A percentile compares a stretch with the other conserved stretches of the same genome.
Evolutionary conservation across 2,329 filamentous ascomycete species (phyloP).

Genomic region (Sporothrix brasiliensis): DNA sequence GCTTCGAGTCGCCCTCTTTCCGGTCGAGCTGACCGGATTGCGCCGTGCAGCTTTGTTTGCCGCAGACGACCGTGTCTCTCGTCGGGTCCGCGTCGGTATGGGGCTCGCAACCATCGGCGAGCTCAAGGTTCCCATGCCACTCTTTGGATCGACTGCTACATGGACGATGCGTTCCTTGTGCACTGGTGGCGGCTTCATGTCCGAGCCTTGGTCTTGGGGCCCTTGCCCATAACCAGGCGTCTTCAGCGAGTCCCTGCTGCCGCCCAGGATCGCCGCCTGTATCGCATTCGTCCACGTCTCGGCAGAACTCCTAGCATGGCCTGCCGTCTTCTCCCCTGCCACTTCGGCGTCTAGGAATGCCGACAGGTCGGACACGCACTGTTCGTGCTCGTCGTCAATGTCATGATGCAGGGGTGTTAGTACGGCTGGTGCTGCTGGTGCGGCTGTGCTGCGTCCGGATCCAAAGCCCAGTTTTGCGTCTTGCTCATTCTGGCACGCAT

Average conservation of each 20-base stretch:
- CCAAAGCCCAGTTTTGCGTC: background rate
- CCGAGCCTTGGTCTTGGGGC: background rate
- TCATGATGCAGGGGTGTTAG: background rate
- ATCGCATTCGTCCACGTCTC: background rate
- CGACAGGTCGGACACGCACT: slow-evolving; percentile 28
- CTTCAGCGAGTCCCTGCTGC: background rate
- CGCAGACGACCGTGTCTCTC: slow-evolving; percentile 1
- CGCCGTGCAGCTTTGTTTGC: background rate
- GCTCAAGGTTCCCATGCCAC: background rate
- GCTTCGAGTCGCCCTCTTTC: background rate
- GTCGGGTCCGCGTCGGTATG: slow-evolving; percentile 5
- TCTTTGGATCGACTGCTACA: slow-evolving; percentile 1
- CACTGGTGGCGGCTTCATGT: slow-evolving; percentile 30
- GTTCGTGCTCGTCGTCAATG: slow-evolving; percentile 26
- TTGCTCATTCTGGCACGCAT: background rate
- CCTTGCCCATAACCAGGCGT: slow-evolving; percentile 19
- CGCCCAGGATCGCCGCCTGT: background rate
- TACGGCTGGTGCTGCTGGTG: background rate
- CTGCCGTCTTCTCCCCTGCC: background rate
- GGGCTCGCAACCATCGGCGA: slow-evolving; percentile 17
- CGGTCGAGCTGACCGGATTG: slow-evolving; percentile 14
- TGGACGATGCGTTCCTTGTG: slow-evolving; percentile 9
- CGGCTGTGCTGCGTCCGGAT: background rate
- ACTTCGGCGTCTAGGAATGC: slow-evolving; percentile 29
- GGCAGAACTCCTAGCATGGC: background rate